Base-by-base conservation (phyloP, 306 rosid genomes). In the Luffa aegyptiaca region DNA sequence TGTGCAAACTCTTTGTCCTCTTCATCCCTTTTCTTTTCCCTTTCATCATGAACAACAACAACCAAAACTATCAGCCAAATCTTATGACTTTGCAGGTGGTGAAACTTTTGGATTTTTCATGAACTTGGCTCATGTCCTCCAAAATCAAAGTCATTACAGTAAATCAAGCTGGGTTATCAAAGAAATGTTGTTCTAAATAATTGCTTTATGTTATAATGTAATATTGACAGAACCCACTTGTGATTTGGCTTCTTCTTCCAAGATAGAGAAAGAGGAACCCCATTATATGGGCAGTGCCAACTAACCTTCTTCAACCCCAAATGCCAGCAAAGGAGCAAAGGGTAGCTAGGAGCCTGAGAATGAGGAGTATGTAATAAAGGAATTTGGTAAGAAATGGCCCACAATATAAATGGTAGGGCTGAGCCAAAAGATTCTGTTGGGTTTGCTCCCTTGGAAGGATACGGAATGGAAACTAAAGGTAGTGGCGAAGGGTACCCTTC, bases 401-500 rank as follows among this genome's bases (percentile, higher is more conserved):
- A 86, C 91, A 68, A 35, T 41, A 80, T 86, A 76, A 86, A 85
- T 79, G 63, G 79, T 84, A 88, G 85, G 82, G 76, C 82, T 80
- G 69, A 80, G 84, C 80, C 84, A 81, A 81, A 85, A 87, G 90
- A 89, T 92, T 92, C 92, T 86, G 90, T 84, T 89, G 92, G 87
- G 87, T 88, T 78, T 88, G 95, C 84, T 90, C 90, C 92, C 90
- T 85, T 87, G 86, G 86, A 84, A 75, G 79, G 79, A 75, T 35
- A 69, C 75, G 48, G 79, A 74, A 51, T 80, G 85, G 37, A 81
- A 81, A 81, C 61, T 74, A 61, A 73, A 58, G 51, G 69, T 61
- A 62, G 36, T 39, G 48, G 37, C 13, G 46, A 75, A 35, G 62
- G 62, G 63, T 52, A 52, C 79, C 64, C 49, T 75, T 75, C 64